Evolutionary conservation across 495 filamentous ascomycete species (phyloP).

Genomic region (Immersiella caudata): DNA sequence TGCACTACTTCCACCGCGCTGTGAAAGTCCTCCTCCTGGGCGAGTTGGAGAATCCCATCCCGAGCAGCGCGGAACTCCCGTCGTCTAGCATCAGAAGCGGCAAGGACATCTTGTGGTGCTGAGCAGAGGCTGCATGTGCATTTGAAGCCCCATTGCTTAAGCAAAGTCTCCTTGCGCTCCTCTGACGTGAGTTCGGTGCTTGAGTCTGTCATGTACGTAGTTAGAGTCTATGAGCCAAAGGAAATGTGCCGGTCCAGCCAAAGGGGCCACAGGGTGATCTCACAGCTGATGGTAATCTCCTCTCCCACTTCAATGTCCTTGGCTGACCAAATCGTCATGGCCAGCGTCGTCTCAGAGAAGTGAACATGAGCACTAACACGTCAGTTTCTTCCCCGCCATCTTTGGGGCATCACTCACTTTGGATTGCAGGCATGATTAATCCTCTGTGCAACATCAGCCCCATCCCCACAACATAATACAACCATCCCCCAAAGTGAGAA

Average conservation of each 20-base stretch:
- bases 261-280: constrained; percentile 6
- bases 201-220: constrained; percentile 28
- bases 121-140: constrained; percentile 40
- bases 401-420: constrained; percentile 30
- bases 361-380: constrained; percentile 37
- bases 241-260: no score
- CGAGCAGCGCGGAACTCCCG: constrained; percentile 28
- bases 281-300: constrained; percentile 45
- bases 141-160: constrained; percentile 38
- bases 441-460: constrained; percentile 27
- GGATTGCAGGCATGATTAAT: constrained; percentile 43
- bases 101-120: constrained; percentile 17
- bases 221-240: no score
- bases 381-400: constrained; percentile 17
- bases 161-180: constrained; percentile 34
- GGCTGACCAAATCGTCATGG: constrained; percentile 39
- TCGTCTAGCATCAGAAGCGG: constrained; percentile 30
- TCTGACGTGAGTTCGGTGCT: constrained; percentile 31
- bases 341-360: constrained; percentile 36
- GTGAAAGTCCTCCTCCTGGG: constrained; percentile 33
- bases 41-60: constrained; percentile 29
- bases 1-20: constrained; percentile 29
- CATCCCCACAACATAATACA: neutral
- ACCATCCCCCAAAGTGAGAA: no score
- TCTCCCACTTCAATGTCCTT: constrained; percentile 42